phyloP scores from a whole-genome alignment of 2,329 filamentous ascomycete species.

The Exophiala lecanii-corni region DNA sequence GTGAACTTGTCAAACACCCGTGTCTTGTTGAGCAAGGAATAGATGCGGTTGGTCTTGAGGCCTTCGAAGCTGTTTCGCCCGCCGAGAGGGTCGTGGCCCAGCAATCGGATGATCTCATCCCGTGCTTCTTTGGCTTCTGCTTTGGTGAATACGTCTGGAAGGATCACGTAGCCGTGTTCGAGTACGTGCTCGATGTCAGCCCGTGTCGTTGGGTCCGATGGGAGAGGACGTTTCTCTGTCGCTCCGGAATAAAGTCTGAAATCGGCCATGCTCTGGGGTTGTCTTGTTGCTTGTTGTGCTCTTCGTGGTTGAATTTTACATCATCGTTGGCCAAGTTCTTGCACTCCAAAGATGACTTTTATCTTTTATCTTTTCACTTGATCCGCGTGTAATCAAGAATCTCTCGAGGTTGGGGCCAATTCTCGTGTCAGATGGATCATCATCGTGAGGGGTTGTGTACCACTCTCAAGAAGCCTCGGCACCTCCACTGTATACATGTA shows the following conservation, averaged over 20 bases:
- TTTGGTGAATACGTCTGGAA: constrained; percentile 31
- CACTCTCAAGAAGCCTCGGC: no score
- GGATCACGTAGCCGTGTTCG: constrained; percentile 36
- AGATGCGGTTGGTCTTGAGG: constrained; percentile 35
- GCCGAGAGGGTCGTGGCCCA: constrained; percentile 28
- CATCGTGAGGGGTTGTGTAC: no score
- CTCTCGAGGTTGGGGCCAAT: no score
- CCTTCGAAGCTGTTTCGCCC: constrained; percentile 39
- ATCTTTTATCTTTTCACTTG: no score
- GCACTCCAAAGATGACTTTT: no score
- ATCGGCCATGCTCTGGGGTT: not conserved
- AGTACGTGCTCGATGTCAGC: constrained; percentile 31
- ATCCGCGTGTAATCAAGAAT: no score
- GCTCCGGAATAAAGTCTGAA: constrained; percentile 16
- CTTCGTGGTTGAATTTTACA: no score
- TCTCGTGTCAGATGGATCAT: no score
- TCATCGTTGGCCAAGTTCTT: no score
- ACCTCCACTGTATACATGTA: no score
- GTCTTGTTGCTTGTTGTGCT: no score
- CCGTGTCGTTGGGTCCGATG: constrained; percentile 23
- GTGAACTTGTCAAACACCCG: constrained; percentile 37
- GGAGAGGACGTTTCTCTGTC: constrained; percentile 10
- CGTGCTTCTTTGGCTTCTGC: constrained; percentile 31
- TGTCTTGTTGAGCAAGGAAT: constrained; percentile 38
- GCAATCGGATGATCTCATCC: constrained; percentile 32